Conservation (phyloP, 192 early-diverging fungal genomes). For the Gamsiella multidivaricata region DNA sequence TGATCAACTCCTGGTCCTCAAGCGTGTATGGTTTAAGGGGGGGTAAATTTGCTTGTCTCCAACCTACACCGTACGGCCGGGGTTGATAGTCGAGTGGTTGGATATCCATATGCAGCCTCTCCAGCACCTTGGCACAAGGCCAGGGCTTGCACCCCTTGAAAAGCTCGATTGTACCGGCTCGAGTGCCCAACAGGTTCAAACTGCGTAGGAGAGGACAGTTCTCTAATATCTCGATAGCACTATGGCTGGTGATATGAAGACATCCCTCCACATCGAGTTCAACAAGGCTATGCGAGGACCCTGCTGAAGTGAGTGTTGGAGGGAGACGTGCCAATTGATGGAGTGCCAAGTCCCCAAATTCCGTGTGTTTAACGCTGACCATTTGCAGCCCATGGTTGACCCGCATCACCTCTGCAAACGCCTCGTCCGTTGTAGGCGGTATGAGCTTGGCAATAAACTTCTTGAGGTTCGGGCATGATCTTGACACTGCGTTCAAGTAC, state of each 20-base stretch:
- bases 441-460: background rate
- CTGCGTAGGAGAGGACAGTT: background rate
- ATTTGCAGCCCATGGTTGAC: background rate
- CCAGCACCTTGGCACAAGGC: background rate
- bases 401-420: background rate
- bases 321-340: background rate
- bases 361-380: background rate
- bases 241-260: background rate
- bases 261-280: background rate
- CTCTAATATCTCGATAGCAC: background rate
- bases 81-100: background rate
- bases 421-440: background rate
- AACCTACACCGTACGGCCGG: background rate
- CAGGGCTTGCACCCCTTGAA: slow-evolving; percentile 7
- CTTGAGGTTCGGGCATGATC: background rate
- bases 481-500: background rate
- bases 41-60: background rate
- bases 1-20: background rate
- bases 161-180: slow-evolving; percentile 10
- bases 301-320: background rate
- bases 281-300: background rate
- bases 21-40: background rate
- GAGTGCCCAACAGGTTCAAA: background rate
- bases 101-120: background rate
- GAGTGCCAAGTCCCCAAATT: background rate